These are phyloP conservation scores for Crithidia mellificae DNA, from an alignment of 208 protist genomes.

Conservation along the genomic window DNA sequence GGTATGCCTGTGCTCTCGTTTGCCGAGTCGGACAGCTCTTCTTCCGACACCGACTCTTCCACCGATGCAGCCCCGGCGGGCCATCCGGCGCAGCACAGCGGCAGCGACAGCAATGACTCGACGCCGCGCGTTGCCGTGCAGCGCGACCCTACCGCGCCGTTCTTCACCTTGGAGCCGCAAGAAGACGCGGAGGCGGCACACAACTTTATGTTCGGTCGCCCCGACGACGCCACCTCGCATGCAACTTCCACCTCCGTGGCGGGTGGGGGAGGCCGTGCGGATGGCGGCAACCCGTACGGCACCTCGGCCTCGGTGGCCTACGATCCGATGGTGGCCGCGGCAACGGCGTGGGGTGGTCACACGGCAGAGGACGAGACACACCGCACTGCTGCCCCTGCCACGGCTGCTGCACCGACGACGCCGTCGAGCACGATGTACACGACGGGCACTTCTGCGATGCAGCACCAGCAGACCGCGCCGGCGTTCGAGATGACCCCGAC, in stretches of 20 bases:
- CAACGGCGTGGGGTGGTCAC: conserved; percentile 4
- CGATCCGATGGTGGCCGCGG: conserved; percentile 4
- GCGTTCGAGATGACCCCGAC: conserved; percentile 18
- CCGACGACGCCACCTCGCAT: not conserved
- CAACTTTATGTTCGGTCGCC: not conserved
- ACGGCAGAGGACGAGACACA: not conserved
- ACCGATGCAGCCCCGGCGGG: not conserved
- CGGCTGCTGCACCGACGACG: no score
- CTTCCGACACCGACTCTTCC: not conserved
- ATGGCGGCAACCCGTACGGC: not conserved
- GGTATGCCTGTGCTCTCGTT: not conserved
- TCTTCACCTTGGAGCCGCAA: conserved; percentile 26
- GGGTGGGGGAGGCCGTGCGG: not conserved
- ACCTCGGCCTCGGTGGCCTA: no score
- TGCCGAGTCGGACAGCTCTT: not conserved
- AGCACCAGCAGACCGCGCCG: no score
- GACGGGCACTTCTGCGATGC: no score
- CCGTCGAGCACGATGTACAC: no score
- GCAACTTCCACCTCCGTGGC: not conserved
- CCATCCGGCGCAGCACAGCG: conserved; percentile 8
- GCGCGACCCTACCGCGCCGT: conserved; percentile 1
- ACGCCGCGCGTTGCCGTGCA: not conserved
- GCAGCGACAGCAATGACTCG: conserved; percentile 11
- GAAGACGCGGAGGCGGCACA: not conserved
- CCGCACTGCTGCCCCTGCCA: no score